Conservation (phyloP, 192 early-diverging fungal species). For the Thamnidium elegans region DNA sequence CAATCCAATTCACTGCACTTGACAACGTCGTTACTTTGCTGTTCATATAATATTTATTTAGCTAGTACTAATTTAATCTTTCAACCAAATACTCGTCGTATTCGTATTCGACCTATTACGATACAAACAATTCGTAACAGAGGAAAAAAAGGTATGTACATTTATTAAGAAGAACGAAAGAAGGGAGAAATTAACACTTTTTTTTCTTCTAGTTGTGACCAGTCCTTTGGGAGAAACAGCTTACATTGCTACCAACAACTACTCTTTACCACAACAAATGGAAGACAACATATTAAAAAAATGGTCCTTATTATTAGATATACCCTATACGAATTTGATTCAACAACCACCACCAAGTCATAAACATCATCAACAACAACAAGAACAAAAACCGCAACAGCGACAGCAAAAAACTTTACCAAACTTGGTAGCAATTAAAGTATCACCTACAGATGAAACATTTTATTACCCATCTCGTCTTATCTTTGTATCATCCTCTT, state of each 20-base stretch:
- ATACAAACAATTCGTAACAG: neutral
- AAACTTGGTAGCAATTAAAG: slow-evolving; percentile 4
- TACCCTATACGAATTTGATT: slow-evolving; percentile 14
- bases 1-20: neutral
- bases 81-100: slow-evolving; percentile 27
- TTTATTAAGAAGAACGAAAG: no score
- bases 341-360: neutral
- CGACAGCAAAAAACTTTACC: neutral
- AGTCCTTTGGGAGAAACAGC: slow-evolving; percentile 24
- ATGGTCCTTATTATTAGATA: slow-evolving; percentile 27
- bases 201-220: slow-evolving; percentile 10
- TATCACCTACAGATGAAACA: slow-evolving; percentile 9
- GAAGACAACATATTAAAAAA: slow-evolving; percentile 18
- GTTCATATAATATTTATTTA: slow-evolving; percentile 33
- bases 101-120: slow-evolving; percentile 16
- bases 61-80: slow-evolving; percentile 31
- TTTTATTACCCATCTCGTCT: slow-evolving; percentile 26
- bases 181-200: neutral
- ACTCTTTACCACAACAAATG: slow-evolving; percentile 11
- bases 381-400: neutral
- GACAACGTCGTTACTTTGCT: slow-evolving; percentile 17
- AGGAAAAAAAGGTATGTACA: slow-evolving; percentile 3
- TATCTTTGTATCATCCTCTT: slow-evolving; percentile 21
- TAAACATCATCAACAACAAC: neutral
- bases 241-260: neutral